Evolutionary conservation across 176 grass and related monocot genomes (phyloP).

Genomic region (Panicum miliaceum): DNA sequence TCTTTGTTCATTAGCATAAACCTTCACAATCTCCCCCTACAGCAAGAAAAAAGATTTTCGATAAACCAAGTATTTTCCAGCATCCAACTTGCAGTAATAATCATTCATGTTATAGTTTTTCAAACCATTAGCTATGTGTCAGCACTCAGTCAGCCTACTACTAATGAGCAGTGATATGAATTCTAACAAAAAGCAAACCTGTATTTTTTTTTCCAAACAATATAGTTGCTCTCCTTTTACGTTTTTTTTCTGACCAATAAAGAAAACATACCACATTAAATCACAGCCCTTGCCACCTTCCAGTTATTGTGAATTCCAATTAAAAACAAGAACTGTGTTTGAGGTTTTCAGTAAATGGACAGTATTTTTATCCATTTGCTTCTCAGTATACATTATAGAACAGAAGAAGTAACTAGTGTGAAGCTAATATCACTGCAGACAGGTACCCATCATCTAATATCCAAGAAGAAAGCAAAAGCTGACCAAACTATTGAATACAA

Average conservation of each 20-base stretch:
- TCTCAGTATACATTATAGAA: not conserved
- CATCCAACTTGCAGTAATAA: constrained; percentile 15
- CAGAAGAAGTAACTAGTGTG: constrained; percentile 2
- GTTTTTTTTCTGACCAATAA: constrained; percentile 7
- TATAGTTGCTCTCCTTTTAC: not conserved
- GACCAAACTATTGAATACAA: constrained; percentile 16
- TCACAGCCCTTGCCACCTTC: not conserved
- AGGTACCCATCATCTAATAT: constrained; percentile 2
- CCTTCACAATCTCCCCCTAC: constrained; percentile 89
- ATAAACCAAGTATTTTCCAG: constrained; percentile 31
- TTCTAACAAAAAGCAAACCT: not conserved
- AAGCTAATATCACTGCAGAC: not conserved
- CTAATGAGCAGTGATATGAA: not conserved
- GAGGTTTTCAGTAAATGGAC: constrained; percentile 17
- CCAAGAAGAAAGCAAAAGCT: not conserved
- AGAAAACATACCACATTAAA: not conserved
- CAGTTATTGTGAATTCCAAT: not conserved
- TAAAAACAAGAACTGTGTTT: not conserved
- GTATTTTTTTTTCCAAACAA: not conserved
- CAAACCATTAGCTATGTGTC: not conserved
- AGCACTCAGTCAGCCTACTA: not conserved
- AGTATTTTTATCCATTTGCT: not conserved
- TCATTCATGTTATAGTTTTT: not conserved
- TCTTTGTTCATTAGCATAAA: constrained; percentile 81
- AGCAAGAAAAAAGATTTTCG: constrained; percentile 6